Base-by-base conservation (phyloP, 2,329 filamentous ascomycete genomes). In the Myriosclerotinia curreyana region DNA sequence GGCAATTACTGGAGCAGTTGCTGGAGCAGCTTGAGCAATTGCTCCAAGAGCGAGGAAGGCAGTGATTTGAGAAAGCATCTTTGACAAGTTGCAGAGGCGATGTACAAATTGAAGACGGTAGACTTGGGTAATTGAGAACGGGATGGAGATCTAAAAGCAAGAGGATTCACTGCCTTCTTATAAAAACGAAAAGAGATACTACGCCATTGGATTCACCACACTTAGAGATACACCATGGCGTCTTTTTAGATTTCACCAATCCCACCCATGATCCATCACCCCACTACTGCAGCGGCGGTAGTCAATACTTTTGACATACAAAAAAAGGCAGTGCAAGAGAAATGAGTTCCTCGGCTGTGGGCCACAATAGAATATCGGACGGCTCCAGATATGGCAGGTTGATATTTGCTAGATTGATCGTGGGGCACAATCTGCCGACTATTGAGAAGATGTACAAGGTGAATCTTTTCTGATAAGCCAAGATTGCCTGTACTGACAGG, bases 31-130 rank as follows among this genome's bases (percentile, higher is more conserved):
- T 52, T 66, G 67, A 34, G 66, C 65, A 61, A 64, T 36, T 31
- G 69, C 72, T 40, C 34, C 58, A 22, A 73, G 64, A 52, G 71
- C 71, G 28, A 73, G 67, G 44, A 74, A 34, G 20, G 69, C 64
- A 58, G 71, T 42, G 6, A 67, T 64, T 49, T 71, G 54, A 36
- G 51, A 72, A 60, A 73, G 62, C 72, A 74, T 74, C 31, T 25
- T 70, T 69, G 64, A 55, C 36, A 22, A 48, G 51, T 55, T 12
- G 25, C 40, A 34, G 46, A n/a, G 36, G 3, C 25, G 20, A 42
- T 50, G 49, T 62, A 42, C 61, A 56, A 60, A 65, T 34, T 22
- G 62, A 68, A 42, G 62, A 65, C 36, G 31, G 53, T 40, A 44
- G 25, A 66, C 58, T 46, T 50, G 59, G 66, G 38, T 51, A 38